These are phyloP conservation scores for Perkinsus marinus DNA, from an alignment of 169 alveolate species.

Conservation along the genomic window DNA sequence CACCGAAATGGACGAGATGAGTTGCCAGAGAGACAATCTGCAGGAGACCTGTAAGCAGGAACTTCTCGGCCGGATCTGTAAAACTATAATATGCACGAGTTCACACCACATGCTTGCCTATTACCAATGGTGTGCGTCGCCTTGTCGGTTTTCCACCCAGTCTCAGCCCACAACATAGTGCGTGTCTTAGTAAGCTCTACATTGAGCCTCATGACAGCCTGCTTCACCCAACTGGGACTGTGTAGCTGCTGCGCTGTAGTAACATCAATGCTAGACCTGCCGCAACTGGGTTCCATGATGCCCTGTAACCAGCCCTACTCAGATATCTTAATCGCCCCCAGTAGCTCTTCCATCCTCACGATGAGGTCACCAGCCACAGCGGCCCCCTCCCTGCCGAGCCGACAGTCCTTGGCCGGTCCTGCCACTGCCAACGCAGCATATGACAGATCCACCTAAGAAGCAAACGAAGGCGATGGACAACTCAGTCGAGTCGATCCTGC, in stretches of 20 bases:
- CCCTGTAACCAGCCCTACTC: not conserved
- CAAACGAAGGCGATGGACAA: not conserved
- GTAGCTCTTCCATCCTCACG: not conserved
- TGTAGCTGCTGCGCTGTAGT: not conserved
- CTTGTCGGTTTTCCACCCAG: not conserved
- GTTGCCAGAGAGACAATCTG: not conserved
- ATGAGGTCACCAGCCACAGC: not conserved
- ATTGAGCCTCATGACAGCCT: not conserved
- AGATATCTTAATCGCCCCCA: not conserved
- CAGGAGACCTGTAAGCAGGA: not conserved
- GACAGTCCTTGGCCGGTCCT: not conserved
- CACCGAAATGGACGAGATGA: not conserved
- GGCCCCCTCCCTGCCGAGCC: not conserved
- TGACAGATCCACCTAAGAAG: not conserved
- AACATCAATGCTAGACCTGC: not conserved
- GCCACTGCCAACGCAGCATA: not conserved
- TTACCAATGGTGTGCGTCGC: not conserved
- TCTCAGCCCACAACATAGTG: not conserved
- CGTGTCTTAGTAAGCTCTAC: not conserved
- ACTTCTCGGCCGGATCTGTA: not conserved
- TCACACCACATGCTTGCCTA: not conserved
- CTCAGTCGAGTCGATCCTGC: not conserved
- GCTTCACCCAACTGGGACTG: not conserved
- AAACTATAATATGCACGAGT: not conserved
- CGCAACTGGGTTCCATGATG: not conserved